phyloP scores from a whole-genome alignment of 2,329 filamentous ascomycete genomes.

The Paracamarosporium sp. region DNA sequence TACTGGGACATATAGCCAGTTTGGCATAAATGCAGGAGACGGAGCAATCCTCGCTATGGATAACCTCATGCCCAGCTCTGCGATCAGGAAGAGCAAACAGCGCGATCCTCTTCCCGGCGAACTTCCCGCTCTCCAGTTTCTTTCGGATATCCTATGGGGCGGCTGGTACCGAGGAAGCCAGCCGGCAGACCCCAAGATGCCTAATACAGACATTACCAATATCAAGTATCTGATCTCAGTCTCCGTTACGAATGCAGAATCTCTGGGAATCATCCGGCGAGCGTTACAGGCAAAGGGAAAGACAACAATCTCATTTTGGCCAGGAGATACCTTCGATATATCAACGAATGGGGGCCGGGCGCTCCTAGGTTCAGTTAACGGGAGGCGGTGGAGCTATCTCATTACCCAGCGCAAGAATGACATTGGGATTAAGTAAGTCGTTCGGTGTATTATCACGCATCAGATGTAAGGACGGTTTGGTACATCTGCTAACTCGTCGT shows the following conservation, averaged over 20 bases:
- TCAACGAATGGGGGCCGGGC: neutral
- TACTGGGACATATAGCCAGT: neutral
- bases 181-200: neutral
- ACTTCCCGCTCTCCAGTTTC: neutral
- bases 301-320: neutral
- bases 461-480: neutral
- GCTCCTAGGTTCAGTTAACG: neutral
- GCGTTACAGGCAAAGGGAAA: neutral
- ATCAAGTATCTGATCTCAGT: neutral
- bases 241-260: neutral
- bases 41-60: neutral
- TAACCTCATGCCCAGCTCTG: constrained; percentile 1
- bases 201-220: neutral
- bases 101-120: neutral
- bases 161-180: constrained; percentile 1
- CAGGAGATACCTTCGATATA: neutral
- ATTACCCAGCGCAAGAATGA: neutral
- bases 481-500: neutral
- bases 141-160: neutral
- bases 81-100: neutral
- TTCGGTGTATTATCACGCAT: neutral
- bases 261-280: neutral
- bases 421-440: neutral
- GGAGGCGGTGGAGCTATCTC: neutral
- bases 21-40: neutral